Base-by-base conservation (phyloP, 257 asterid species). In the Orobanche coerulescens region DNA sequence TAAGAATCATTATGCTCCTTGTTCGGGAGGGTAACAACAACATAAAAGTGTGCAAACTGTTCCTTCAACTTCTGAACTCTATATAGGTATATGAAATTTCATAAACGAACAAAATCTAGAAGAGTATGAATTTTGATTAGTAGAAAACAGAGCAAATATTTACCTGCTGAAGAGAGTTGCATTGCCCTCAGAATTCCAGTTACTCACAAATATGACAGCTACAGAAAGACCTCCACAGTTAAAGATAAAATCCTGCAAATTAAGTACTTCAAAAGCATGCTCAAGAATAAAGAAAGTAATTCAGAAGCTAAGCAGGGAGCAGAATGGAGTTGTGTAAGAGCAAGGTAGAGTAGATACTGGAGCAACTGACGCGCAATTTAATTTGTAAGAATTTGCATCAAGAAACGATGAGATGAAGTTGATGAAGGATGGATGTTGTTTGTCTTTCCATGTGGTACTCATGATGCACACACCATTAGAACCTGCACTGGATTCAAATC, bases 241-340 rank as follows among this genome's bases (percentile, higher is more conserved):
- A 37, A 89, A 89, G 73, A 93, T 93, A 76, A 93, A 86, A 74
- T 93, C 99, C 99, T 89, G 94, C 78, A 73, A 65, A 60, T 36
- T 69, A 52, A 65, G 60, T 58, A 49, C 30, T 66, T n/a, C n/a
- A n/a, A n/a, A n/a, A n/a, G n/a, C n/a, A n/a, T n/a, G n/a, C n/a
- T n/a, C n/a, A n/a, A n/a, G n/a, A n/a, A n/a, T n/a, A n/a, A n/a
- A n/a, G n/a, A n/a, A 47, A 62, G 58, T 54, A 52, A 36, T 64
- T 72, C 40, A 44, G 58, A 54, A 26, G 23, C 39, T 39, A 15
- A 61, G 60, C 24, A 30, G 12, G 52, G 51, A 12, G 67, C 40
- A 5, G 20, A 30, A 23, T 10, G 49, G 23, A 65, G 40, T 39
- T 28, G 28, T 62, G 48, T 26, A 51, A 18, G 20, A 67, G 66